These are phyloP conservation scores for Fusarium sp. DNA, from an alignment of 2,329 filamentous ascomycete genomes.

Conservation along the genomic window DNA sequence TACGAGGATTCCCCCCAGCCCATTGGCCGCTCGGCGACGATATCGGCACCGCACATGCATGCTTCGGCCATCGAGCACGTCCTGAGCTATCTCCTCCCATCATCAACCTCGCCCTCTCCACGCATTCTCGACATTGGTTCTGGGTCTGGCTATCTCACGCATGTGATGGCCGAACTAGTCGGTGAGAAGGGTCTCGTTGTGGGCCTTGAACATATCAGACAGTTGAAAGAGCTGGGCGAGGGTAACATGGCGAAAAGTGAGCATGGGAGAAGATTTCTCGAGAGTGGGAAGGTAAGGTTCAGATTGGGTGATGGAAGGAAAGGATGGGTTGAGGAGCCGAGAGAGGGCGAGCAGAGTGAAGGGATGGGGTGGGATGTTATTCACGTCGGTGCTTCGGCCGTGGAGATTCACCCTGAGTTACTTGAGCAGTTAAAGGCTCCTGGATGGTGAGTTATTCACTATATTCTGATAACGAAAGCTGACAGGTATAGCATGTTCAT, in stretches of 20 bases:
- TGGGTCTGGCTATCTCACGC: slow-evolving; percentile 86
- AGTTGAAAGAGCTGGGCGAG: slow-evolving; percentile 72
- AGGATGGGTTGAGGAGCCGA: slow-evolving; percentile 65
- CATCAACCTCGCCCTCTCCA: slow-evolving; percentile 51
- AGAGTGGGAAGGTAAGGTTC: slow-evolving; percentile 75
- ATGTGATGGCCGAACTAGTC: slow-evolving; percentile 85
- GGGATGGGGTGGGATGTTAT: slow-evolving; percentile 86
- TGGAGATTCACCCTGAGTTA: slow-evolving; percentile 76
- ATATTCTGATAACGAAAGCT: background rate
- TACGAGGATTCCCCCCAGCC: slow-evolving; percentile 73
- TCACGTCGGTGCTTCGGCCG: slow-evolving; percentile 91
- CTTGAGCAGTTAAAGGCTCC: slow-evolving; percentile 83
- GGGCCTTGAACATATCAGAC: slow-evolving; percentile 79
- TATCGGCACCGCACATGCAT: slow-evolving; percentile 73
- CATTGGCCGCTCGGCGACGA: slow-evolving; percentile 69
- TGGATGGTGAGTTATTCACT: slow-evolving; percentile 66
- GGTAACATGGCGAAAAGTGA: slow-evolving; percentile 74
- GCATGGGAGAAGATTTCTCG: slow-evolving; percentile 70
- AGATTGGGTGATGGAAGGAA: slow-evolving; percentile 79
- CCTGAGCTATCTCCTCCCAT: slow-evolving; percentile 59
- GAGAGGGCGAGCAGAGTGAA: slow-evolving; percentile 61
- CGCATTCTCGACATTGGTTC: slow-evolving; percentile 80
- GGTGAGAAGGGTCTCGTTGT: slow-evolving; percentile 68
- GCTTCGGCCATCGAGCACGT: slow-evolving; percentile 65
- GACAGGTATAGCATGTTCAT: slow-evolving; percentile 74